These are phyloP conservation scores for Botrytis sinoallii DNA, from an alignment of 2,329 filamentous ascomycete genomes.

Conservation along the genomic window DNA sequence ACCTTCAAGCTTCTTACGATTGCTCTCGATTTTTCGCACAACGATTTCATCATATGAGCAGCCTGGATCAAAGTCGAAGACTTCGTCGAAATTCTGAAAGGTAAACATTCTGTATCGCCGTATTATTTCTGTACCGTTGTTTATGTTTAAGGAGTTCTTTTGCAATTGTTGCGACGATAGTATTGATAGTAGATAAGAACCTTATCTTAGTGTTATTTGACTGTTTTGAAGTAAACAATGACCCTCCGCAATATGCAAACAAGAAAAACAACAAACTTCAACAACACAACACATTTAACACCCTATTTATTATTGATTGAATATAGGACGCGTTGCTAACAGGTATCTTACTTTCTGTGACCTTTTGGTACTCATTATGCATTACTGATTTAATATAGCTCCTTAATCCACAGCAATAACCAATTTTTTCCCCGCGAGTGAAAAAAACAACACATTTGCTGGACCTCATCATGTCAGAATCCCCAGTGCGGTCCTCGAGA, in stretches of 20 bases:
- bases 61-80: slow-evolving; percentile 61
- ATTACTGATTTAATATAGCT: slow-evolving; percentile 4
- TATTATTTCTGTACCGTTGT: not conserved
- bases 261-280: slow-evolving; percentile 12
- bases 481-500: slow-evolving; percentile 55
- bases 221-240: slow-evolving; percentile 21
- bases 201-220: slow-evolving; percentile 29
- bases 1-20: slow-evolving; percentile 65
- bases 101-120: slow-evolving; percentile 50
- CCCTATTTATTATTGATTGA: slow-evolving; percentile 5
- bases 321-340: not conserved
- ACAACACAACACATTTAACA: slow-evolving; percentile 1
- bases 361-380: not conserved
- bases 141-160: slow-evolving; percentile 5
- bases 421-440: slow-evolving; percentile 17
- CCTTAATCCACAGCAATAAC: not conserved
- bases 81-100: slow-evolving; percentile 63
- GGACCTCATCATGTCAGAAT: slow-evolving; percentile 29
- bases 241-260: slow-evolving; percentile 7
- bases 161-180: not conserved
- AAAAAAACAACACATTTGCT: slow-evolving; percentile 18
- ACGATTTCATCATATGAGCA: slow-evolving; percentile 61
- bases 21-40: slow-evolving; percentile 61
- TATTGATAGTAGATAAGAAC: slow-evolving; percentile 19
- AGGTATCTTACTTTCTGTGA: not conserved